These are phyloP conservation scores for Trichoderma lentiforme DNA, from an alignment of 2,329 filamentous ascomycete species.

Conservation along the genomic window DNA sequence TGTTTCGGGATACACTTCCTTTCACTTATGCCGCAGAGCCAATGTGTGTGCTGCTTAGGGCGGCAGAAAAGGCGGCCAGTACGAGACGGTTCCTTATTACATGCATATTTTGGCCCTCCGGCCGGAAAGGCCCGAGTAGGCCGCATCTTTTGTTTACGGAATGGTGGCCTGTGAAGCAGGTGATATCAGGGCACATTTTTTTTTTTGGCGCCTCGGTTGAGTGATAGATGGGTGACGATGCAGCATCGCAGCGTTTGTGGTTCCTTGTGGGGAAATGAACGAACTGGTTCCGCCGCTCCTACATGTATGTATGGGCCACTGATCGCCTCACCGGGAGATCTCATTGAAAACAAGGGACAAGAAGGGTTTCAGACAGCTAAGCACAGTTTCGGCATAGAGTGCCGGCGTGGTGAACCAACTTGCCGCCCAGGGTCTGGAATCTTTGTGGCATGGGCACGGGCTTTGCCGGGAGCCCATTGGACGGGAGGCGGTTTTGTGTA, in stretches of 20 bases:
- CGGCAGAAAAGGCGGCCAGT: constrained; percentile 3
- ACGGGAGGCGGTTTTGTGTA: neutral
- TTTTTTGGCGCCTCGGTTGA: constrained; percentile 11
- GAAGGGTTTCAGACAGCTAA: neutral
- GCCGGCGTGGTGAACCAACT: neutral
- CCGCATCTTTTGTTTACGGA: constrained; percentile 9
- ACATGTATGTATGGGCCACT: neutral
- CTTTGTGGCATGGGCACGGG: neutral
- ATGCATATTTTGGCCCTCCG: constrained; percentile 15
- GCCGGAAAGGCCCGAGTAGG: constrained; percentile 19
- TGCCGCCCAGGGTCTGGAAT: neutral
- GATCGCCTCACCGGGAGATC: constrained; percentile 19
- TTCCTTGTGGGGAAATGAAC: neutral
- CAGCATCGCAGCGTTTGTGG: constrained; percentile 12
- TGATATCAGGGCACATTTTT: constrained; percentile 11
- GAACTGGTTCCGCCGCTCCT: neutral
- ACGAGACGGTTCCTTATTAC: constrained; percentile 16
- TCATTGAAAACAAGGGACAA: neutral
- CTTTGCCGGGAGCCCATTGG: neutral
- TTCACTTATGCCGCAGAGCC: constrained; percentile 4
- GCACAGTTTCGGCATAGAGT: constrained; percentile 3
- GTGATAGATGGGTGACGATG: constrained; percentile 15
- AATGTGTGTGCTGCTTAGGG: constrained; percentile 3
- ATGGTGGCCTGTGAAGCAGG: constrained; percentile 12
- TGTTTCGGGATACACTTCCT: constrained; percentile 10